These are phyloP conservation scores for Alternaria alternata DNA, from an alignment of 2,329 filamentous ascomycete genomes.

Conservation along the genomic window DNA sequence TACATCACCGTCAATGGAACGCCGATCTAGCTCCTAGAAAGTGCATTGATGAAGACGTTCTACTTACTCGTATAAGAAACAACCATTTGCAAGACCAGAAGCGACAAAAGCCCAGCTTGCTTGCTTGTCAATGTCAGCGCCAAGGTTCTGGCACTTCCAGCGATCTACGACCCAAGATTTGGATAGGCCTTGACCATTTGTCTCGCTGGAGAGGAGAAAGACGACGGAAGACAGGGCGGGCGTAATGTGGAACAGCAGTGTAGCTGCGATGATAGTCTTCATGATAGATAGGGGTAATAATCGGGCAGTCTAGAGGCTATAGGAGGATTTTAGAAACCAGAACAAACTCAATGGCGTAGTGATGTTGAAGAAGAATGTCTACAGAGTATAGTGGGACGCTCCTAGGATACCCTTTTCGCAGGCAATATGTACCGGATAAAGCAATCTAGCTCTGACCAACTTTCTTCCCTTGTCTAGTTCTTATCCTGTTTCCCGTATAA, in stretches of 20 bases:
- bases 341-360: neutral
- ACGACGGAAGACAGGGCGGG: constrained; percentile 20
- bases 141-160: constrained; percentile 29
- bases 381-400: neutral
- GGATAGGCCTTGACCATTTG: constrained; percentile 18
- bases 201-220: constrained; percentile 26
- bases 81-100: constrained; percentile 30
- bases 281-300: neutral
- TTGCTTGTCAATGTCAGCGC: constrained; percentile 27
- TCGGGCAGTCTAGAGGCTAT: neutral
- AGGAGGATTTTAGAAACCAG: neutral
- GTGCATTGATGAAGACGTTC: neutral
- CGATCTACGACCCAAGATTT: constrained; percentile 29
- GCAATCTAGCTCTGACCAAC: neutral
- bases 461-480: neutral
- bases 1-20: neutral
- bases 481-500: neutral
- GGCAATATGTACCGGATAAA: neutral
- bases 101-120: constrained; percentile 33
- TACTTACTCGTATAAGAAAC: constrained; percentile 31
- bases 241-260: constrained; percentile 1
- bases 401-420: neutral
- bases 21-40: neutral
- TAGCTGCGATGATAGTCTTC: neutral
- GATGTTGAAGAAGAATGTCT: neutral